Evolutionary conservation across 345 rosid species (phyloP).

Genomic region (Sonneratia caseolaris): DNA sequence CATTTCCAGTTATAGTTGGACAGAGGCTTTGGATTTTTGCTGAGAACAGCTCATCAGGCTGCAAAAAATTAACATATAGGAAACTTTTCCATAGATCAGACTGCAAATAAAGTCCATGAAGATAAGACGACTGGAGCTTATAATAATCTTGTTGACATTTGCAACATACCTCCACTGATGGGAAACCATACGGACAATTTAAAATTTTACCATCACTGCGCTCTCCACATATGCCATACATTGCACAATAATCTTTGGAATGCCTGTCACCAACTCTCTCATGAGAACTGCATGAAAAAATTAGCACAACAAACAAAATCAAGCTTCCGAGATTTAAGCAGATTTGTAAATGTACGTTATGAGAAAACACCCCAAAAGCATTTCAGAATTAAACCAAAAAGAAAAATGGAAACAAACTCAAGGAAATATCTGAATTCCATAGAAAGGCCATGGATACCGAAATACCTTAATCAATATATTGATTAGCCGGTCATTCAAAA

Average conservation of each 20-base stretch:
- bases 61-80: constrained; percentile 13
- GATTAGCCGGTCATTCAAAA: neutral
- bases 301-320: neutral
- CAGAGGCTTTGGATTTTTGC: constrained; percentile 91
- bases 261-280: constrained; percentile 40
- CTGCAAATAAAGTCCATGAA: neutral
- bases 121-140: neutral
- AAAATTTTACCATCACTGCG: constrained; percentile 80
- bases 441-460: neutral
- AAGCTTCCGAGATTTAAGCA: neutral
- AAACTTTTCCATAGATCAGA: neutral
- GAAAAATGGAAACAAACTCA: no score
- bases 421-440: neutral
- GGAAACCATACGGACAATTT: constrained; percentile 70
- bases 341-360: neutral
- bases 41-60: constrained; percentile 85
- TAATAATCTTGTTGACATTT: neutral
- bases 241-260: constrained; percentile 73
- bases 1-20: constrained; percentile 79
- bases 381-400: neutral
- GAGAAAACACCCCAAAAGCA: neutral
- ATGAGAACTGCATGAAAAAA: constrained; percentile 14
- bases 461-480: neutral
- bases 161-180: constrained; percentile 51
- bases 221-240: constrained; percentile 91